These are phyloP conservation scores for Claviceps spartinae DNA, from an alignment of 2,329 filamentous ascomycete species.

Conservation along the genomic window DNA sequence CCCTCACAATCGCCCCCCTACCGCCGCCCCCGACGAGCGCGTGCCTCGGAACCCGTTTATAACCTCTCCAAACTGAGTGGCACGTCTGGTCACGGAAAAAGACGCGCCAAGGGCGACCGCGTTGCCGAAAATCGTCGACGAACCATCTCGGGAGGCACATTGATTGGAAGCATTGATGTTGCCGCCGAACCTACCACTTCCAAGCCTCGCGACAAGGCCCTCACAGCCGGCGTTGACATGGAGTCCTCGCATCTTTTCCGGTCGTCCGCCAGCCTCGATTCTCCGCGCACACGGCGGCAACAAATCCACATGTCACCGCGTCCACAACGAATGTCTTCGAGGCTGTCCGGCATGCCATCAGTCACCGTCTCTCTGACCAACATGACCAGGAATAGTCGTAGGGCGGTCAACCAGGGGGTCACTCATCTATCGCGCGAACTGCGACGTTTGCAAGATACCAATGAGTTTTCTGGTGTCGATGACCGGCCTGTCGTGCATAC, in stretches of 20 bases:
- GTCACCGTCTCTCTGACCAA: slow-evolving; percentile 35
- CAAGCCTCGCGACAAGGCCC: slow-evolving; percentile 5
- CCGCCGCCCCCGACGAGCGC: slow-evolving; percentile 39
- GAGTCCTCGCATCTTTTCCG: slow-evolving; percentile 27
- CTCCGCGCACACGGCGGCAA: slow-evolving; percentile 20
- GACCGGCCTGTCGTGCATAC: slow-evolving; percentile 42
- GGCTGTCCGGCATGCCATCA: slow-evolving; percentile 23
- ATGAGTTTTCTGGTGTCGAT: slow-evolving; percentile 47
- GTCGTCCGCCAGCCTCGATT: slow-evolving; percentile 25
- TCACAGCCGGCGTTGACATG: slow-evolving; percentile 23
- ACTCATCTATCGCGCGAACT: slow-evolving; percentile 42
- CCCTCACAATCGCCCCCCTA: slow-evolving; percentile 14
- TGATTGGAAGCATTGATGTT: slow-evolving; percentile 15
- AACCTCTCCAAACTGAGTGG: slow-evolving; percentile 51
- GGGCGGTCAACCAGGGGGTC: slow-evolving; percentile 34
- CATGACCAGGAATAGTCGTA: slow-evolving; percentile 47
- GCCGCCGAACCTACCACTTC: slow-evolving; percentile 8
- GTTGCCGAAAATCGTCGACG: slow-evolving; percentile 31
- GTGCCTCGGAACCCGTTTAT: slow-evolving; percentile 46
- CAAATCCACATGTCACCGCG: slow-evolving; percentile 18
- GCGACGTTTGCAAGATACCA: slow-evolving; percentile 45
- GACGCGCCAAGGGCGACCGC: slow-evolving; percentile 36
- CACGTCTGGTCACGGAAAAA: slow-evolving; percentile 46
- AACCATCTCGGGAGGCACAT: slow-evolving; percentile 29
- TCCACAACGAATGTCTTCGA: slow-evolving; percentile 29